Percentiles rank a stretch among this genome's conserved stretches.
phyloP scores from a whole-genome alignment of 78 protist species.

The Chrysochromulina tobinii region DNA sequence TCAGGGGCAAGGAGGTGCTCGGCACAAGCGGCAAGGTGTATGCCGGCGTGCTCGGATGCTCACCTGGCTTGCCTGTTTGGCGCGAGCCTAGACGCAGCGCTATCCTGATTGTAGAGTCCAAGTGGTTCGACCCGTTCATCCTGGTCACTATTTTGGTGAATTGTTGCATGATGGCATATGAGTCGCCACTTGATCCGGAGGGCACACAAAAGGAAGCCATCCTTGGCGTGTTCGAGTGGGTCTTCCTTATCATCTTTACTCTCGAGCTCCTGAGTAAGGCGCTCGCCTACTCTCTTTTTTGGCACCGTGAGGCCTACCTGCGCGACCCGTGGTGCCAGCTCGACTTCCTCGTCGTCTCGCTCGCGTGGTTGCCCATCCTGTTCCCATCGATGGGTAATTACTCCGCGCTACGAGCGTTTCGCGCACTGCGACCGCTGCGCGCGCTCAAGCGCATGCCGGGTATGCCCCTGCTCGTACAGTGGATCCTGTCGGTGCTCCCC shows the following conservation, averaged over 20 bases:
- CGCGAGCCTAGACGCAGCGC: no score
- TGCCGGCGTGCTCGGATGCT: no score
- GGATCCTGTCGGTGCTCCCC: no score
- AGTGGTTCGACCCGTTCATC: background rate
- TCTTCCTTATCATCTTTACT: background rate
- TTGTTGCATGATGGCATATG: background rate
- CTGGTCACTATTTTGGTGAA: background rate
- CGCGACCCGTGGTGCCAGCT: constrained; percentile 42
- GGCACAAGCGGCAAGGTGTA: no score
- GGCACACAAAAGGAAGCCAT: background rate
- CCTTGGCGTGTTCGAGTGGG: background rate
- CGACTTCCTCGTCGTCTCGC: constrained; percentile 37
- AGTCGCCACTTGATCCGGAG: background rate
- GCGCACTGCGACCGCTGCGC: no score
- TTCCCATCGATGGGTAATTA: no score
- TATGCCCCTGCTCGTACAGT: no score
- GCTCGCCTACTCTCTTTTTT: background rate
- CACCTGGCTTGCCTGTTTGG: no score
- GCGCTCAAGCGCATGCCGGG: no score
- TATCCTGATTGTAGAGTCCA: background rate
- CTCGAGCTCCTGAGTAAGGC: constrained; percentile 29
- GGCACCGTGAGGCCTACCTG: background rate
- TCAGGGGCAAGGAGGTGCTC: no score
- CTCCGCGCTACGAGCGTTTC: no score
- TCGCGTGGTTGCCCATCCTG: background rate